Evolutionary conservation across 140 eudicot species (phyloP), one percentile per base, ranked within the genome.

Genomic region (Flaveria floridana): DNA sequence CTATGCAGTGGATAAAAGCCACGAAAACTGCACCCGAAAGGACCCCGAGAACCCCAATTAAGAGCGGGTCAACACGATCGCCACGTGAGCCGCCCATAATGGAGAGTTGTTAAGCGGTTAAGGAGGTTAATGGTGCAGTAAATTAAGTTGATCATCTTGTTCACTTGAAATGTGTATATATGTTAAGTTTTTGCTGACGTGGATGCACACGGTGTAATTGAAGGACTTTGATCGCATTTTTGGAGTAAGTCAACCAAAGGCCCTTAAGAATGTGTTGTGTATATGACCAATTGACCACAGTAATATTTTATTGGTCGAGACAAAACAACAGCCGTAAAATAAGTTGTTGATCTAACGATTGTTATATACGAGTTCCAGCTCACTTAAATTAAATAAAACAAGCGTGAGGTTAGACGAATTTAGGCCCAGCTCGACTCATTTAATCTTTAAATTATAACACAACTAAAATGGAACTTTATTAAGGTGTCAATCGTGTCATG

Each of bases 11-110:
- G 47, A 87, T 28, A 25, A 82, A 71, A 0, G 86, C 90, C 3
- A 89, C 90, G 1, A 89, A 9, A 30, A 82, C 23, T 0, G 80
- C 83, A 26, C 96, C 93, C 1, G 85, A 83, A 37, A 83, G 44
- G 52, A 87, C 81, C 21, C 96, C 96, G 13, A 87, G 86, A 50
- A 85, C 61, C 13, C 96, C 96, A 11, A 89, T 74, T 15, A 85
- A 39, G 14, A 89, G 78, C 0, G 93, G 90, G 84, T 62, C 83
- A 19, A 84, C 26, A 2, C 75, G 42, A 13, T 63, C 73, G 26
- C 64, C 68, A 11, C 46, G 21, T 57, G 78, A 63, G 26, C 21
- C 77, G 16, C 61, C 79, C 82, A 83, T 83, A 26, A 18, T 8
- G 44, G 69, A 37, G 58, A 16, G 26, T 15, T 3, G 21, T 50